phyloP scores from a whole-genome alignment of 345 rosid genomes.

The Sisymbrium irio region DNA sequence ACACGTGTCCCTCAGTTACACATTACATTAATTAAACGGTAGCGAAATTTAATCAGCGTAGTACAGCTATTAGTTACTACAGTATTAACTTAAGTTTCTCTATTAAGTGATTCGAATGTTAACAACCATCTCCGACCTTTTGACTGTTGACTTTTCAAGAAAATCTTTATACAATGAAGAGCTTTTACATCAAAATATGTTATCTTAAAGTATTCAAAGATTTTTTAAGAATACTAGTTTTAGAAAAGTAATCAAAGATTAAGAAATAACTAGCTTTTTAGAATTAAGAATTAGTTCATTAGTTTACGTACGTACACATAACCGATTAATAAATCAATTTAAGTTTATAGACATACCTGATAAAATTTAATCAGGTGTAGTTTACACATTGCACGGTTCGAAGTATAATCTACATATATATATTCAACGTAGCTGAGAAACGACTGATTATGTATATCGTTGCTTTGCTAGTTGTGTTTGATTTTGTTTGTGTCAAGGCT shows the following conservation, averaged over 20 bases:
- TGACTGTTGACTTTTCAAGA: neutral
- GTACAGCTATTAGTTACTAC: neutral
- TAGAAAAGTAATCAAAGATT: too few relatives aligned
- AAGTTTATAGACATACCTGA: too few relatives aligned
- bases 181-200: neutral
- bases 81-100: too few relatives aligned
- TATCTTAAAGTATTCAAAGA: neutral
- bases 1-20: slow-evolving; percentile 20
- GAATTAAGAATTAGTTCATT: too few relatives aligned
- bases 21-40: slow-evolving; percentile 15
- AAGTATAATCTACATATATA: neutral
- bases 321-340: neutral
- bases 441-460: neutral
- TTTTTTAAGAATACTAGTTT: neutral
- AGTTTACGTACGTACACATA: neutral
- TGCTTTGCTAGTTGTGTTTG: neutral
- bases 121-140: neutral
- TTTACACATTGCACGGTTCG: neutral
- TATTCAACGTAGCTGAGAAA: neutral
- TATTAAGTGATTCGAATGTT: neutral
- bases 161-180: neutral
- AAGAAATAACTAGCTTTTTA: too few relatives aligned
- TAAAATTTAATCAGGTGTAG: too few relatives aligned
- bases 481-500: neutral
- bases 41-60: neutral